Evolutionary conservation across 2,329 filamentous ascomycete genomes (phyloP), one percentile per base, ranked within the genome.

Genomic region (Xylaria sp.): DNA sequence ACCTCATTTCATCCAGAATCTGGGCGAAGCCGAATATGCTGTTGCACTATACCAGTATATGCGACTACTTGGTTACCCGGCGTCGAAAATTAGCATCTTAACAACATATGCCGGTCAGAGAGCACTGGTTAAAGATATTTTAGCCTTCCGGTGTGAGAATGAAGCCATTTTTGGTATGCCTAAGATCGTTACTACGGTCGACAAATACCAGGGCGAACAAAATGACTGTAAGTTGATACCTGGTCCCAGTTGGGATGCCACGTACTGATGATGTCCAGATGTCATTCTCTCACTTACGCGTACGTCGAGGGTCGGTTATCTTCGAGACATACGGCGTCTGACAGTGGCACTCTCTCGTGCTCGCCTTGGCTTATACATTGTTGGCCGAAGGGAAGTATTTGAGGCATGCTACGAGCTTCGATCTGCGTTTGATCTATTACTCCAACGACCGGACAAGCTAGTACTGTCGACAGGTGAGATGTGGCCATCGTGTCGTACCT

Each of bases 151-250:
- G 65, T 99, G 96, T 79, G 90, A 89, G 42, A 91, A 88, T 73
- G 96, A 94, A 73, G 82, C 89, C 1, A 82, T 98, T 22, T 99
- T 99, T 80, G 94, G 95, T 9, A 82, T 97, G 79, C 96, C 96
- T 20, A 92, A 90, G 79, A 90, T 92, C 60, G 93, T 99, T 31
- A 94, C 93, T 3, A 99, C 96, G 5, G 95, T 99, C 69, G 96
- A 99, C 82, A 97, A 97, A 79, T 99, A 98, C 76, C 96, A 99
- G 82, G 96, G 96, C 78, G 96, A 99, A 83, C 96, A 99, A 81
- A 99, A 99, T 80, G 96, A 99, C 76, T 98, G 93, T 96, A 85
- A 85, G 92, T 88, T 63, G 25, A 54, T 36, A n/a, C 29, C 25
- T 7, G 6, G 42, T 27, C 13, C 54, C 44, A 33, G 22, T 49